Evolutionary conservation across 192 early-diverging fungal genomes (phyloP), one percentile per base, ranked within the genome.

Genomic region (Umbelopsis sp.): DNA sequence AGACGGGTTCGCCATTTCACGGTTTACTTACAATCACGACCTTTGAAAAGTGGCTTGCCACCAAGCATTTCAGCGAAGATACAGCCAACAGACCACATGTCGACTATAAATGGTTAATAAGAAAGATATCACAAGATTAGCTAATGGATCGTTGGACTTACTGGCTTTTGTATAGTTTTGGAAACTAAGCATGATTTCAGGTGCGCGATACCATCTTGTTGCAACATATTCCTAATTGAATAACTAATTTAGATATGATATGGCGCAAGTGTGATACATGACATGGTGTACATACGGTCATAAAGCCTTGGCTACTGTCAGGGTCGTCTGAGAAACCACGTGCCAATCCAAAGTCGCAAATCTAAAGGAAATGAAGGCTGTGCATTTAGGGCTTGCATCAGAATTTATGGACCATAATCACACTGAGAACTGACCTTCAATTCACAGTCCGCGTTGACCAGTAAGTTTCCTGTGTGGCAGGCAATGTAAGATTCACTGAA

Each of bases 331-430:
- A 89, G 74, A 93, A 91, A 20, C 95, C 95, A 76, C 98, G 92
- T 20, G 98, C 98, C 69, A 99, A 85, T 45, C 98, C 98, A 86
- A 99, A 99, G 79, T 99, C 98, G 79, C 97, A 98, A 81, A 99
- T 98, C 86, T 93, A 78, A 29, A 44, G 14, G 36, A 14, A n/a
- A n/a, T n/a, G 6, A 17, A 70, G 21, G n/a, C 29, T 54, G 9
- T 9, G 50, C 45, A 52, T 34, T 44, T 17, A 17, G 47, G 47
- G 53, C 26, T 44, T 41, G 38, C 47, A 4, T 6, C 3, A 49
- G 2, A 17, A 49, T 21, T 17, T 21, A 1, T 49, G 8, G 7
- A 2, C 47, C 47, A 49, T 49, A 17, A 72, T 2, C 1, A n/a
- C 5, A 12, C 20, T 34, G 17, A 38, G 45, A 7, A 47, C 25